Conservation (phyloP, 495 filamentous ascomycete genomes). For the Penicillium malachiteum region DNA sequence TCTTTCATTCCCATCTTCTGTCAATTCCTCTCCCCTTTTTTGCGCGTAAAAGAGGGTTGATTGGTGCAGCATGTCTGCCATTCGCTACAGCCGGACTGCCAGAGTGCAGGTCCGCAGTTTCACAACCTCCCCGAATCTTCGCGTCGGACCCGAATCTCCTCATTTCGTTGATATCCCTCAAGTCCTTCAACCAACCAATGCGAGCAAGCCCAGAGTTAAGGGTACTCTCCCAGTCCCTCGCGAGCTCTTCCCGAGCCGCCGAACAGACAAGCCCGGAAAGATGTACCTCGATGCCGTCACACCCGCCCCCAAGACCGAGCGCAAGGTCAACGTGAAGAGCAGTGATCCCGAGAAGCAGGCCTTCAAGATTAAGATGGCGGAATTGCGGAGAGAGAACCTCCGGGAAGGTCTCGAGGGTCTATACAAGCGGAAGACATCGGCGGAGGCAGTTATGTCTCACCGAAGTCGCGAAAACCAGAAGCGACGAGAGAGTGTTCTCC, state of each 20-base stretch:
- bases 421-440: constrained; percentile 50
- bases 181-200: constrained; percentile 45
- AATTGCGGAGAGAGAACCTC: constrained; percentile 59
- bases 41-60: background rate
- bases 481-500: constrained; percentile 45
- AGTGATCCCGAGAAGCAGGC: constrained; percentile 50
- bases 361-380: constrained; percentile 65
- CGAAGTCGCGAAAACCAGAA: constrained; percentile 36
- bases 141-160: constrained; percentile 65
- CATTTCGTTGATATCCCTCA: constrained; percentile 69
- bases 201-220: constrained; percentile 54
- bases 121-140: constrained; percentile 36
- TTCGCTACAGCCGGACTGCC: constrained; percentile 43
- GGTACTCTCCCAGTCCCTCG: constrained; percentile 71
- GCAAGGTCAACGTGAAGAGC: constrained; percentile 28
- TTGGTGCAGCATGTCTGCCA: constrained; percentile 36
- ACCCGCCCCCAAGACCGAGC: constrained; percentile 33
- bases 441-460: constrained; percentile 36
- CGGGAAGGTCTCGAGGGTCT: constrained; percentile 61
- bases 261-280: constrained; percentile 51
- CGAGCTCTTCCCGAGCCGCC: constrained; percentile 56
- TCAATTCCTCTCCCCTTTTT: background rate
- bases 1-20: background rate
- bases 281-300: constrained; percentile 52
- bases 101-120: constrained; percentile 48